Conservation (phyloP, 2,329 filamentous ascomycete genomes). For the Plectosphaerella cucumerina region DNA sequence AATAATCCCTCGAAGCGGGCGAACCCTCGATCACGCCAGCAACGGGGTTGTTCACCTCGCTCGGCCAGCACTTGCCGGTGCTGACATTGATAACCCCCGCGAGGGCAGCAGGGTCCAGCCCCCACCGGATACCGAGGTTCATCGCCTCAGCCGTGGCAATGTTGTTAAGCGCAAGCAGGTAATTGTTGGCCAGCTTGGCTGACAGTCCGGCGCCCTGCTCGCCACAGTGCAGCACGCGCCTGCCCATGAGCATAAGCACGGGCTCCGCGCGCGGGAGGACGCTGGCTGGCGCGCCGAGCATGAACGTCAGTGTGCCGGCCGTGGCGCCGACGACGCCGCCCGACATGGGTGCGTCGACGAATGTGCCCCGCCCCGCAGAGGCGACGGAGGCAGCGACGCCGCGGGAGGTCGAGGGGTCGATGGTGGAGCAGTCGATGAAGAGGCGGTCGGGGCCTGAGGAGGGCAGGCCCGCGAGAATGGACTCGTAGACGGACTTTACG, state of each 20-base stretch:
- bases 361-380: constrained; percentile 64
- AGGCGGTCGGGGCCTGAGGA: constrained; percentile 56
- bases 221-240: constrained; percentile 81
- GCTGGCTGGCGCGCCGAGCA: constrained; percentile 70
- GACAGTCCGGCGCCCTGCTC: constrained; percentile 79
- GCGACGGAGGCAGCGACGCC: constrained; percentile 67
- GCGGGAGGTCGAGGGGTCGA: constrained; percentile 82
- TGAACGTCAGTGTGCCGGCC: constrained; percentile 88
- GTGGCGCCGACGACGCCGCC: constrained; percentile 89
- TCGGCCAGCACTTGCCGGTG: constrained; percentile 94
- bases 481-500: constrained; percentile 75
- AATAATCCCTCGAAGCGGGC: constrained; percentile 72
- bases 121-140: constrained; percentile 59
- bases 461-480: constrained; percentile 60
- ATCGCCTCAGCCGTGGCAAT: constrained; percentile 65
- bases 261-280: constrained; percentile 62
- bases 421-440: constrained; percentile 96
- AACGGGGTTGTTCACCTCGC: constrained; percentile 93
- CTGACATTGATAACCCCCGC: constrained; percentile 88
- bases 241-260: constrained; percentile 78
- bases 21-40: constrained; percentile 74
- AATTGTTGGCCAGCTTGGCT: constrained; percentile 96
- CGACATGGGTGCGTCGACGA: constrained; percentile 95
- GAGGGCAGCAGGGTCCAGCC: constrained; percentile 60
- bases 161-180: constrained; percentile 91